Evolutionary conservation across 2,329 filamentous ascomycete species (phyloP), one percentile per base, ranked within the genome.

Genomic region (Hymenoscyphus albidus): DNA sequence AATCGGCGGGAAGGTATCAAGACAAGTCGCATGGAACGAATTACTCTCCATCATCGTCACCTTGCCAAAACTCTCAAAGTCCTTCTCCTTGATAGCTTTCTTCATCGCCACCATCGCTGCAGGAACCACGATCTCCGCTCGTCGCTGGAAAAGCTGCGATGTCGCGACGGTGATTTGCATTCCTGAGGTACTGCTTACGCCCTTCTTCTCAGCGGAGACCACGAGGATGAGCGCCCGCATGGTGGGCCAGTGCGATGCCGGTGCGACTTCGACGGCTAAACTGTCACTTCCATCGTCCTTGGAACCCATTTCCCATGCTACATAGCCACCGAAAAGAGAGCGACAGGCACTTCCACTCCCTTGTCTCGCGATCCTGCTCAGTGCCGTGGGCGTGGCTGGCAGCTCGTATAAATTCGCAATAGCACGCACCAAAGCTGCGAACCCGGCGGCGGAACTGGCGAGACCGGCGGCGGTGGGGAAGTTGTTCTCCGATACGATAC

Each of bases 131-230:
- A 83, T 82, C 54, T 85, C 80, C 61, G 92, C 89, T 62, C 95
- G 86, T 70, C 88, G 85, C 70, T 87, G 80, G 81, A 98, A 98
- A 27, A 99, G 83, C n/a, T 88, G 86, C 1, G 92, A 96, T 2
- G 94, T 98, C 14, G 88, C 88, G 14, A 98, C 93, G 0, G 95
- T 99, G 75, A 93, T 91, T 79, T 99, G 96, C 95, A 99, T 99
- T 69, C 95, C 95, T 27, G 91, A 88, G 14, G 93, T 97, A 65
- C 91, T 95, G 62, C 90, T 91, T 35, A 99, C 93, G 66, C 92
- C 93, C 83, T 99, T 99, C 84, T 98, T 97, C 73, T 91, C 92
- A 0, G 93, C 93, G 64, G 89, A 94, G 62, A 90, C 94, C 2
- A 99, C 95, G 31, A 99, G 86, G 67, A 99, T 89, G 51, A 97